These are phyloP conservation scores for Naematelia encephala DNA, from an alignment of 768 basidiomycete species.

Conservation along the genomic window DNA sequence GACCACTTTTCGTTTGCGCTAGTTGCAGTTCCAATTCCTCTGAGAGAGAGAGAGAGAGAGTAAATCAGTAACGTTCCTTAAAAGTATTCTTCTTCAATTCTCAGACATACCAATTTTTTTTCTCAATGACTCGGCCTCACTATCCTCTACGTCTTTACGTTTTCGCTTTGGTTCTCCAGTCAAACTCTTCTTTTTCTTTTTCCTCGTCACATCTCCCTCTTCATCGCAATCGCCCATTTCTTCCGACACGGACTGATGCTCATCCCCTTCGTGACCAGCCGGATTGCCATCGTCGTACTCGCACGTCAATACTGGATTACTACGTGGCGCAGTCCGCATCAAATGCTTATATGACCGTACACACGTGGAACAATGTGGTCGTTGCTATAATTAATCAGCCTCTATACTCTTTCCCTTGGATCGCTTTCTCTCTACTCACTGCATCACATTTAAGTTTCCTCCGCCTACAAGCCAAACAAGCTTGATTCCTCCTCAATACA, in stretches of 20 bases:
- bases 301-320: conserved; percentile 33
- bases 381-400: background rate
- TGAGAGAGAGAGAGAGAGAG: conserved; percentile 2
- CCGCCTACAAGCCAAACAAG: conserved; percentile 40
- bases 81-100: too few species aligned
- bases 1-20: background rate
- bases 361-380: conserved; percentile 45
- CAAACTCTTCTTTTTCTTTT: conserved; percentile 20
- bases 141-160: conserved; percentile 18
- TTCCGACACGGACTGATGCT: conserved; percentile 2
- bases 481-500: conserved; percentile 42
- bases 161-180: conserved; percentile 13
- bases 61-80: too few species aligned
- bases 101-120: conserved; percentile 34
- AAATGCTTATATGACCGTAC: conserved; percentile 40
- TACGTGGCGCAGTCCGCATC: conserved; percentile 28
- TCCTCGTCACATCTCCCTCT: conserved; percentile 4
- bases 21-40: conserved; percentile 40
- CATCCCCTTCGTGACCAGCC: background rate
- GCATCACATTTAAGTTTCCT: conserved; percentile 48
- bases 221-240: conserved; percentile 9
- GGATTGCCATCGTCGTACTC: conserved; percentile 36
- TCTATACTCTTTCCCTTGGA: too few species aligned
- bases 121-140: conserved; percentile 28
- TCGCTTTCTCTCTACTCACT: too few species aligned